These are phyloP conservation scores for Gremmenia infestans DNA, from an alignment of 2,329 filamentous ascomycete species.

Conservation along the genomic window DNA sequence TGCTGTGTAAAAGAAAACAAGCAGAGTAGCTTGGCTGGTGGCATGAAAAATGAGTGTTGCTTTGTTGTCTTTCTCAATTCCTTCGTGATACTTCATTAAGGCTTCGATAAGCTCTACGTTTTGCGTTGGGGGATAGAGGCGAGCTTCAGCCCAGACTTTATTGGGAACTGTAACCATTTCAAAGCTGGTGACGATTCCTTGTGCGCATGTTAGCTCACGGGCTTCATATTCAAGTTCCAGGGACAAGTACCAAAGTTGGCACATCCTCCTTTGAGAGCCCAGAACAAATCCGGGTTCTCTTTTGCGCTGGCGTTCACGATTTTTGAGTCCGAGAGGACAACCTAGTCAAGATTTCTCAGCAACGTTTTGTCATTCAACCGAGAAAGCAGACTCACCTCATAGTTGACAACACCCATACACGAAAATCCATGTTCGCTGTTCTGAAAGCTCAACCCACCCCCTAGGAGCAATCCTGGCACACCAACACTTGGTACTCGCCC, in stretches of 20 bases:
- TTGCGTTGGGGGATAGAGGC: background rate
- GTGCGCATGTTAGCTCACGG: too few relatives aligned
- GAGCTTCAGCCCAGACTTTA: background rate
- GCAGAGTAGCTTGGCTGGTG: slow-evolving; percentile 16
- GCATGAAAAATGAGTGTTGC: background rate
- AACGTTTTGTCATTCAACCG: background rate
- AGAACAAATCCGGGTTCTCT: slow-evolving; percentile 6
- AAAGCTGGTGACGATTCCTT: slow-evolving; percentile 2
- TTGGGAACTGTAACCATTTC: background rate
- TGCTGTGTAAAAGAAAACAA: slow-evolving; percentile 20
- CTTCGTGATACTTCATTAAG: background rate
- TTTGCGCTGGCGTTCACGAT: slow-evolving; percentile 8
- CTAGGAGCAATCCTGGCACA: slow-evolving; percentile 34
- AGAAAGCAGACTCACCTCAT: slow-evolving; percentile 31
- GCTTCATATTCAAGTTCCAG: too few relatives aligned
- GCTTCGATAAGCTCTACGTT: background rate
- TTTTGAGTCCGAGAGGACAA: slow-evolving; percentile 5
- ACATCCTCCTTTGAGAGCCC: slow-evolving; percentile 10
- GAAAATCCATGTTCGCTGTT: slow-evolving; percentile 39
- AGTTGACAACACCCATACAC: slow-evolving; percentile 40
- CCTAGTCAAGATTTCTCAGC: background rate
- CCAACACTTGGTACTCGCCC: slow-evolving; percentile 33
- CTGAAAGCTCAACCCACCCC: slow-evolving; percentile 19
- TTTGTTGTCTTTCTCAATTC: background rate
- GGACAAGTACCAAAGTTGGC: slow-evolving; percentile 7